phyloP scores from a whole-genome alignment of 148 eudicot species.

The Beta vulgaris region DNA sequence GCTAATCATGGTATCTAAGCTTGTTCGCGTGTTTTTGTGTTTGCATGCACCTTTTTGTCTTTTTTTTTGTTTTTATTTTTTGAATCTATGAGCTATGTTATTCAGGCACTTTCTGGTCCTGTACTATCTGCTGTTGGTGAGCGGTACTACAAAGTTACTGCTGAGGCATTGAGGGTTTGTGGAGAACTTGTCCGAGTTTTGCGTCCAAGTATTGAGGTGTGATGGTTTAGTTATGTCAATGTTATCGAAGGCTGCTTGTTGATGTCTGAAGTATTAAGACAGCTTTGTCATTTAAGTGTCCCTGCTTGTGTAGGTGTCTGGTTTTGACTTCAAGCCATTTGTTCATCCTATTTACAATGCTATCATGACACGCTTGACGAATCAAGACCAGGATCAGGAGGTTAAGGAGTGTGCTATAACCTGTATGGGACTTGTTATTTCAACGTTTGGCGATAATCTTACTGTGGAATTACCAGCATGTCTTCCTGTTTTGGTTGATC shows the following conservation, averaged over 20 bases:
- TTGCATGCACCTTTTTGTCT: conserved; percentile 1
- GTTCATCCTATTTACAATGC: conserved; percentile 83
- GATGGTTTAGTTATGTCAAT: conserved; percentile 13
- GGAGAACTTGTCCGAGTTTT: conserved; percentile 96
- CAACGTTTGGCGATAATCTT: conserved; percentile 92
- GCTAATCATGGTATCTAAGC: neutral
- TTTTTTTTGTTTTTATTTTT: neutral
- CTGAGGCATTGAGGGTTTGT: conserved; percentile 96
- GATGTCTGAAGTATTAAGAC: neutral
- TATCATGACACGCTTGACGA: conserved; percentile 85
- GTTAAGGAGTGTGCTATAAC: conserved; percentile 98
- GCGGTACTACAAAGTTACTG: conserved; percentile 96
- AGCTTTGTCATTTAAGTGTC: neutral
- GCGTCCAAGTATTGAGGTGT: conserved; percentile 83
- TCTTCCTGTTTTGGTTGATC: conserved; percentile 96
- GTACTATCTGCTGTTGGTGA: conserved; percentile 94
- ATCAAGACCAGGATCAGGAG: conserved; percentile 99
- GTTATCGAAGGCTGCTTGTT: conserved; percentile 1
- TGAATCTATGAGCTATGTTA: neutral
- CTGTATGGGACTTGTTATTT: conserved; percentile 94
- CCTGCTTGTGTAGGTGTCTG: conserved; percentile 43
- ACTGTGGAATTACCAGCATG: conserved; percentile 67
- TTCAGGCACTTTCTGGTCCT: conserved; percentile 84
- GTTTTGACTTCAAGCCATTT: conserved; percentile 81
- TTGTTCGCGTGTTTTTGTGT: neutral